These are phyloP conservation scores for Leccinum subrobustum DNA, from an alignment of 1,284 basidiomycete genomes.

Conservation along the genomic window DNA sequence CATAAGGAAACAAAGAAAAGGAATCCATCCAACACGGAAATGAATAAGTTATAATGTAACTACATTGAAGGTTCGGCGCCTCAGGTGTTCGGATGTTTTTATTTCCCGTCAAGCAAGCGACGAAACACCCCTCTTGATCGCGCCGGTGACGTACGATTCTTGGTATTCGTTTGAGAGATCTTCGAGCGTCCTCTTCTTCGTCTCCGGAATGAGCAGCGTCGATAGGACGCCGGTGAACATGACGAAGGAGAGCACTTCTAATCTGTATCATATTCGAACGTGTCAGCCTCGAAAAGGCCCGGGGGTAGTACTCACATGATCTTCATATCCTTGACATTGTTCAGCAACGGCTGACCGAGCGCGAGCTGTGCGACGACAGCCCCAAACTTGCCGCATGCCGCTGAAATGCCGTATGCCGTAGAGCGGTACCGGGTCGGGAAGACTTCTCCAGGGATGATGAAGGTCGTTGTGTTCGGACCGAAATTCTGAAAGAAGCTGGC, in stretches of 20 bases:
- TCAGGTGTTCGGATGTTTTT: not conserved
- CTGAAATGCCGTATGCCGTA: slow-evolving; percentile 71
- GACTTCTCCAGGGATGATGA: slow-evolving; percentile 65
- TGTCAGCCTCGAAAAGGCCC: fast-evolving
- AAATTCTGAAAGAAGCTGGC: slow-evolving; percentile 57
- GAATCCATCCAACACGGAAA: not conserved
- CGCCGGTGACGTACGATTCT: slow-evolving; percentile 41
- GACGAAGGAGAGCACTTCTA: slow-evolving; percentile 53
- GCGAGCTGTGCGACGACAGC: slow-evolving; percentile 68
- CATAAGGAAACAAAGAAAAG: not conserved
- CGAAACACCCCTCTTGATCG: slow-evolving; percentile 16
- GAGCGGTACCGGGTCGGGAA: slow-evolving; percentile 77
- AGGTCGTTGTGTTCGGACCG: slow-evolving; percentile 77
- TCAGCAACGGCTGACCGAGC: slow-evolving; percentile 41
- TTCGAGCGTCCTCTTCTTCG: slow-evolving; percentile 54
- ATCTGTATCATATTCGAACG: slow-evolving; percentile 27
- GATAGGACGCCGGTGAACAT: slow-evolving; percentile 61
- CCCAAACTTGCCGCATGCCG: slow-evolving; percentile 66
- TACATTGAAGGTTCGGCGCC: not conserved
- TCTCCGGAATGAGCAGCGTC: slow-evolving; percentile 61
- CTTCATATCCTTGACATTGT: slow-evolving; percentile 40
- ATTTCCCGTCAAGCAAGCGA: not conserved
- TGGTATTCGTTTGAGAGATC: slow-evolving; percentile 55
- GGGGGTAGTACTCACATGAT: slow-evolving; percentile 31
- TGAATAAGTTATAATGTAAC: not conserved